Evolutionary conservation across 106 monocot species (phyloP).

Genomic region (Acorus gramineus): DNA sequence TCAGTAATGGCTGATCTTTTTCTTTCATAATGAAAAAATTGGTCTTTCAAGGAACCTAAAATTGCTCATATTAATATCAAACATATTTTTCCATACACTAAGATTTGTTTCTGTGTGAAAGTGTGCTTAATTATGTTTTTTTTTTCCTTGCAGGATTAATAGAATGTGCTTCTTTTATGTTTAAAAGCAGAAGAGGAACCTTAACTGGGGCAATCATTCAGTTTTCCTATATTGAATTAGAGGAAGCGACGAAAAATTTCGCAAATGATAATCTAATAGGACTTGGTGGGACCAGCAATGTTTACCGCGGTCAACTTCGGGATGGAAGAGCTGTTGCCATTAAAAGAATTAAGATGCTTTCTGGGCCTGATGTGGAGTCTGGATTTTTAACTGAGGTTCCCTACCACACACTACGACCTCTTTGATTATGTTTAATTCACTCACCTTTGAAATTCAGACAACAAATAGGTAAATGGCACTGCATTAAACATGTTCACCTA

Average conservation of each 20-base stretch:
- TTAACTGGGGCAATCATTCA: conserved; percentile 38
- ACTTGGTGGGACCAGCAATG: conserved; percentile 73
- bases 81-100: too few species aligned
- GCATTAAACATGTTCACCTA: too few species aligned
- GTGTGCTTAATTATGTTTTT: too few species aligned
- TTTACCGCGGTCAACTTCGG: conserved; percentile 59
- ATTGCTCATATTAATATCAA: too few species aligned
- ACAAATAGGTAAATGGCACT: too few species aligned
- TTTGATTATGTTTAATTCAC: too few species aligned
- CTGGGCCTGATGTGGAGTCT: conserved; percentile 34
- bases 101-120: too few species aligned
- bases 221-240: conserved; percentile 77
- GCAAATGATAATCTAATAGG: conserved; percentile 71
- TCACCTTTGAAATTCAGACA: too few species aligned
- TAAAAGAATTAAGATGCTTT: conserved; percentile 52
- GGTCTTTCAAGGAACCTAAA: too few species aligned
- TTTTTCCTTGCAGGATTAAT: conserved; percentile 30
- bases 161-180: conserved; percentile 17
- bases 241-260: conserved; percentile 70
- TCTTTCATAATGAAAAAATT: too few species aligned
- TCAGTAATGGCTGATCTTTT: too few species aligned
- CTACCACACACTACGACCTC: too few species aligned
- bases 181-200: conserved; percentile 23
- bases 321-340: conserved; percentile 73
- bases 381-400: conserved; percentile 68